Base-by-base conservation (phyloP, 1,139 yeast species). In the Kazachstania sp. region DNA sequence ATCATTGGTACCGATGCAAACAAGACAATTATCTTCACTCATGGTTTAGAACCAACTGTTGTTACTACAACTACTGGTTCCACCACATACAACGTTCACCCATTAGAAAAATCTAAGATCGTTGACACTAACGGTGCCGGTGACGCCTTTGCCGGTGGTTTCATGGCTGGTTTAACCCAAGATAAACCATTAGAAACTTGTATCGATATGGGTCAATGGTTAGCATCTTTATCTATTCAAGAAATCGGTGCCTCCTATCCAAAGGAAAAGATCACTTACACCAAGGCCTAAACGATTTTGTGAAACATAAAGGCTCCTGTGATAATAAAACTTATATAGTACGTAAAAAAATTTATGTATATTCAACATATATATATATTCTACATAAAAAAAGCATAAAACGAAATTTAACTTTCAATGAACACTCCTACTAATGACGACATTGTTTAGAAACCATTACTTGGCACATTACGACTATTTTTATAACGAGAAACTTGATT, bases 51-150 rank as follows among this genome's bases (percentile, higher is more conserved):
- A 54, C 88, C 95, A 61, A 90, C 98, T 49, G 74, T 90, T 54
- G 95, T 83, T 52, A 71, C 77, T 47, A 73, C 76, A 63, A 73
- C 77, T 53, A 67, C 70, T 47, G 68, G 67, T 35, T 64, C 74
- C 44, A 64, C 75, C 43, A 64, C 74, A 40, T 80, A 69, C 74
- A 75, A 84, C 45, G 96, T 92, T 48, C 83, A 79, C 59, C 77
- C 82, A 53, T 76, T 92, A 63, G 83, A 78, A 42, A 63, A 78
- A 42, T 71, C 75, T 45, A 74, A 83, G 69, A 77, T 92, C 54
- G 82, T 77, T 49, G 99, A 92, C 72, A 86, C 97, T 65, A 92
- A 92, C 71, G 98, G 98, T 74, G 98, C 98, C 42, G 99, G 98
- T 68, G 99, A 92, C 67, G 97, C 98, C 23, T 92, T 92, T 66